A percentile compares a stretch with the other conserved stretches of the same genome.
Evolutionary conservation across 208 protist species (phyloP).

Genomic region (Leishmania tarentolae): DNA sequence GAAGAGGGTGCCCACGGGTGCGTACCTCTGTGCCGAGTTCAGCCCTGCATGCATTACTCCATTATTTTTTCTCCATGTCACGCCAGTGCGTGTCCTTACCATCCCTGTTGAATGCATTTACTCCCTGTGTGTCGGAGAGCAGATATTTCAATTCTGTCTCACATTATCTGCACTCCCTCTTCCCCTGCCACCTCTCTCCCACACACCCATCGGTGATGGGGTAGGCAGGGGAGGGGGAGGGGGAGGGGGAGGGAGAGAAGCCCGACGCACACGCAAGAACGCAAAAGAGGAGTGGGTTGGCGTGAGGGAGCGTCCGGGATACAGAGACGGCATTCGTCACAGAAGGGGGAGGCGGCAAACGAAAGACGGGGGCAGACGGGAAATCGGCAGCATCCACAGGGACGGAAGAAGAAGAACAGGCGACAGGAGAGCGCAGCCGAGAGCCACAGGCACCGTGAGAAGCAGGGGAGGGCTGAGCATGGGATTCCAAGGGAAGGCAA

Average conservation of each 20-base stretch:
- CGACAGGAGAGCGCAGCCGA: not conserved
- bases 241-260: not conserved
- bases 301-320: not conserved
- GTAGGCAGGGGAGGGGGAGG: not conserved
- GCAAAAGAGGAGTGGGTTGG: not conserved
- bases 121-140: not conserved
- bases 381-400: not conserved
- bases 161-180: not conserved
- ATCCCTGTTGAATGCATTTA: not conserved
- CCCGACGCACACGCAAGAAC: not conserved
- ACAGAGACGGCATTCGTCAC: not conserved
- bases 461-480: not conserved
- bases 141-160: not conserved
- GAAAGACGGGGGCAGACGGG: not conserved
- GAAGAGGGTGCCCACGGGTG: not conserved
- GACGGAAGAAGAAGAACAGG: not conserved
- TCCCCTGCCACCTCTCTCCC: not conserved
- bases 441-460: not conserved
- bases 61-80: not conserved
- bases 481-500: not conserved
- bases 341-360: not conserved
- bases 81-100: not conserved
- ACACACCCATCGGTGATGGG: not conserved
- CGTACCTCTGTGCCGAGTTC: not conserved
- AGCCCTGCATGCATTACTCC: not conserved